These are phyloP conservation scores for Yamadazyma songkhlaensis DNA, from an alignment of 1,139 yeast genomes.

Conservation along the genomic window DNA sequence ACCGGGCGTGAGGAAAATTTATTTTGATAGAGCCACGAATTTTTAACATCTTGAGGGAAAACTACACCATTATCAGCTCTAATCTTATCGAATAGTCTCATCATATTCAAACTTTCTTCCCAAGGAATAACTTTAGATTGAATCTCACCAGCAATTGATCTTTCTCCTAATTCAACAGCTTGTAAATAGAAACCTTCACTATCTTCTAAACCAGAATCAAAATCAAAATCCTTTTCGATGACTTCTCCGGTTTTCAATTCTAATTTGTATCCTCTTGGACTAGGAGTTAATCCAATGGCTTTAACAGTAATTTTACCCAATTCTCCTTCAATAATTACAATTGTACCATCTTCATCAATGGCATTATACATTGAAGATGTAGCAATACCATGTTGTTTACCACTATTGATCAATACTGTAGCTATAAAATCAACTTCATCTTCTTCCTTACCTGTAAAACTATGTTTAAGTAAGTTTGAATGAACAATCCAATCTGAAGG, in stretches of 20 bases:
- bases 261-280: conserved; percentile 20
- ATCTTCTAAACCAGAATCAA: conserved; percentile 15
- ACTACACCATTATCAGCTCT: conserved; percentile 37
- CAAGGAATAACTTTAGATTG: conserved; percentile 36
- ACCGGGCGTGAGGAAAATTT: no score
- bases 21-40: no score
- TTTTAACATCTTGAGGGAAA: conserved; percentile 27
- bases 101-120: conserved; percentile 38
- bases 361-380: conserved; percentile 18
- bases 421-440: conserved; percentile 23
- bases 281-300: conserved; percentile 15
- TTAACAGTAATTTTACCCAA: conserved; percentile 18
- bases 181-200: conserved; percentile 45
- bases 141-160: conserved; percentile 29
- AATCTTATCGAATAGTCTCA: conserved; percentile 40
- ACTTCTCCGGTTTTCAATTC: conserved; percentile 19
- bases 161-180: conserved; percentile 47
- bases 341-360: conserved; percentile 17
- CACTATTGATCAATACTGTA: conserved; percentile 19
- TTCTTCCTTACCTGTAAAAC: conserved; percentile 3
- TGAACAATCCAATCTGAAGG: conserved; percentile 16
- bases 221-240: conserved; percentile 22
- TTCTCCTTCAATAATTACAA: conserved; percentile 16
- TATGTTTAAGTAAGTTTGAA: conserved; percentile 18
- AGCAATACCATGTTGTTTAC: conserved; percentile 20